Conservation (phyloP, 2,329 filamentous ascomycete genomes). For the Rasamsonia emersonii region DNA sequence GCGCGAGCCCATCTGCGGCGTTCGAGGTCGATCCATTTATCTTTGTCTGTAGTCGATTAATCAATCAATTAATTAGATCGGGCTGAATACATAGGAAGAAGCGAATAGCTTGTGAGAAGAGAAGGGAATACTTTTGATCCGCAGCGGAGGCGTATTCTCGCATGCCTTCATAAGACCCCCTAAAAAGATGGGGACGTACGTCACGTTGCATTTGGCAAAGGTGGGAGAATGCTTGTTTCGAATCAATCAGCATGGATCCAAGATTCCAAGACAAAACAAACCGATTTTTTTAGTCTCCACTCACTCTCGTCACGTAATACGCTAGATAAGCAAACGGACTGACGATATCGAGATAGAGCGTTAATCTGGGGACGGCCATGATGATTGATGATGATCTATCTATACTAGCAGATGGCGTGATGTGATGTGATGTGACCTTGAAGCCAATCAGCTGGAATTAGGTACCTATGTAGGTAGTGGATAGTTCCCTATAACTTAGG, state of each 20-base stretch:
- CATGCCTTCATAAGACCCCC: conserved; percentile 51
- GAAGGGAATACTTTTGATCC: conserved; percentile 51
- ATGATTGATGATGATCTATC: too few relatives aligned
- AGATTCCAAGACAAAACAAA: conserved; percentile 2
- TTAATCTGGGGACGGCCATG: conserved; percentile 45
- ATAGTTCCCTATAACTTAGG: too few relatives aligned
- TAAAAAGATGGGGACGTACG: conserved; percentile 51
- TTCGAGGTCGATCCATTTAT: conserved; percentile 47
- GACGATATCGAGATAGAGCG: conserved; percentile 51
- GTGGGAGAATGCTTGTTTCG: conserved; percentile 43
- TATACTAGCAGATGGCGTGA: too few relatives aligned
- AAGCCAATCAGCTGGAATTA: too few relatives aligned
- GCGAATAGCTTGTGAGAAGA: too few relatives aligned
- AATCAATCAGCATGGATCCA: too few relatives aligned
- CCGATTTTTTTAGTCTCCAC: too few relatives aligned
- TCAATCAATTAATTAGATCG: too few relatives aligned
- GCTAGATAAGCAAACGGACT: conserved; percentile 54
- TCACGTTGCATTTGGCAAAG: conserved; percentile 48
- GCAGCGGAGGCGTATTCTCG: conserved; percentile 46
- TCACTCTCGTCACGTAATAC: conserved; percentile 47
- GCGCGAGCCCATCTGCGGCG: conserved; percentile 45
- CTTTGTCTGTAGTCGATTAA: conserved; percentile 49
- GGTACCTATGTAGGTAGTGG: too few relatives aligned
- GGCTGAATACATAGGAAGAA: background rate
- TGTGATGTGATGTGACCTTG: too few relatives aligned